Base-by-base conservation (phyloP, 2,329 filamentous ascomycete species). In the Pleoardoris graminearum region DNA sequence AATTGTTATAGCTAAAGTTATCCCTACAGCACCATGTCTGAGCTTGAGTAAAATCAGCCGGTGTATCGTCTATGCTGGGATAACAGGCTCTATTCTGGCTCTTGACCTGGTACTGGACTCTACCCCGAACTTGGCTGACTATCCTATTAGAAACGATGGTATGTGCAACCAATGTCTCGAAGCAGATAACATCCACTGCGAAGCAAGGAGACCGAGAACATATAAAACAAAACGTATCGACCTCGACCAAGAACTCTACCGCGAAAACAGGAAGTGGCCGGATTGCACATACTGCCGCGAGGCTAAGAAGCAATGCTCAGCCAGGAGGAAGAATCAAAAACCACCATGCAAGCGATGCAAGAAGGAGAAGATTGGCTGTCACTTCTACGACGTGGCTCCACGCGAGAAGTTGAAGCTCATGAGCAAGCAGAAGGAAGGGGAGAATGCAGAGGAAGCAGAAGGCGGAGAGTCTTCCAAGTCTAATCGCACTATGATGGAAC, bases 341-440 rank as follows among this genome's bases (percentile, higher is more conserved):
- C 66, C 68, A 0, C 71, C 72, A 2, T 75, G 72, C 59, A 71
- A 62, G 14, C 44, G 55, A 3, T 75, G 71, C 55, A 58, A 59
- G 30, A 63, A 65, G 32, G 36, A 56, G 7, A 54, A 56, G 8
- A 54, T 65, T 3, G 61, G 59, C 4, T 75, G 71, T 48, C 69
- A 59, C 0, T 74, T 75, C 35, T 48, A 52, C 17, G 43, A 43
- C 4, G 23, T 62, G 1, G 49, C 58, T 1, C 23, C 32, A 7
- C 21, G 4, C 22, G 38, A 48, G 3, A 21, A 39, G 6, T 14
- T 23, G 7, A 48, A 41, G 14, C 22, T 14, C 1, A 43, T 62
- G 21, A 12, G 42, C 3, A 30, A 19, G 7, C 59, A 59, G 45
- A 55, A 55, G 17, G 38, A 41, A 38, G 29, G 27, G 23, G 16